phyloP scores from a whole-genome alignment of 1,284 basidiomycete genomes.

The Marasmius oreades region DNA sequence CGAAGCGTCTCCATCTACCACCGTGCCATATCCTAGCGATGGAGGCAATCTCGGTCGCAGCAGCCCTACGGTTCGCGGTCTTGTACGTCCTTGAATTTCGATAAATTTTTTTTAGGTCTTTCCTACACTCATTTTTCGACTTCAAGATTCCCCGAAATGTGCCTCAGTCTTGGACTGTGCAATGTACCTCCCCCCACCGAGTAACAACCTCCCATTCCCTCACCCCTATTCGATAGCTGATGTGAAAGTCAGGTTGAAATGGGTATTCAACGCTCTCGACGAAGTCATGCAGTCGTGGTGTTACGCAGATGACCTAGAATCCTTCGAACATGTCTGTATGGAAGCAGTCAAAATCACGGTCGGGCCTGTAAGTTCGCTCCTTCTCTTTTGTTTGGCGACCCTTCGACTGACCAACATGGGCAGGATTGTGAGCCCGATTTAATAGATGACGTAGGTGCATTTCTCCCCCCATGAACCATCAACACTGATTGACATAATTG shows the following conservation, averaged over 20 bases:
- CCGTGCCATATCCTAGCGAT: conserved; percentile 65
- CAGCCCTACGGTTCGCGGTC: conserved; percentile 57
- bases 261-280: conserved; percentile 55
- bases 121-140: background rate
- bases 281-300: conserved; percentile 64
- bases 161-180: conserved; percentile 62
- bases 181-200: conserved; percentile 66
- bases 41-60: conserved; percentile 49
- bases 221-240: conserved; percentile 3
- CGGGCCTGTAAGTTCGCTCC: conserved; percentile 38
- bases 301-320: conserved; percentile 61
- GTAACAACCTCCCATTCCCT: conserved; percentile 30
- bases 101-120: background rate
- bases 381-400: background rate
- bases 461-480: background rate
- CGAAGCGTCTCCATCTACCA: conserved; percentile 58
- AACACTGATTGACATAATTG: conserved; percentile 1
- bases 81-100: conserved; percentile 38
- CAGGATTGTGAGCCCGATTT: conserved; percentile 54
- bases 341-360: conserved; percentile 53
- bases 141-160: conserved; percentile 66
- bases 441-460: conserved; percentile 49
- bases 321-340: conserved; percentile 60
- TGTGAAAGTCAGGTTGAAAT: conserved; percentile 43
- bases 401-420: conserved; percentile 8